phyloP scores from a whole-genome alignment of 768 basidiomycete species.

The Cyathus striatus region DNA sequence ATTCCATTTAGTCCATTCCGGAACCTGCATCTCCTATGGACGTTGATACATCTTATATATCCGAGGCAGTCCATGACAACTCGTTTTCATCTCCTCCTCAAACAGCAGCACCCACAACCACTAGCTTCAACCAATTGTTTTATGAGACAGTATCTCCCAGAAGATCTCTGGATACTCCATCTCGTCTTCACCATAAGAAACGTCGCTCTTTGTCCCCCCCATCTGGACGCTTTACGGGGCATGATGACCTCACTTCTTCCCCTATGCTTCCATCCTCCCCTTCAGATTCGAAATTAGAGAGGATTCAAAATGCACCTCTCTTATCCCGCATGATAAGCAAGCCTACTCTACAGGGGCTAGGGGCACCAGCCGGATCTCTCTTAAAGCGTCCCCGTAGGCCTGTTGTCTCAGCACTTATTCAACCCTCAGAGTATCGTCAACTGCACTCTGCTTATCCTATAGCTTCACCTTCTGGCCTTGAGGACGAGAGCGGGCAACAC shows the following conservation, averaged over 20 bases:
- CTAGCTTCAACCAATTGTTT: conserved; percentile 57
- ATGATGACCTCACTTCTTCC: conserved; percentile 41
- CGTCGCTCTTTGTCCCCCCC: conserved; percentile 60
- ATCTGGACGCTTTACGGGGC: conserved; percentile 26
- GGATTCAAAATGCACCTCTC: conserved; percentile 45
- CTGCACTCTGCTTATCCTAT: conserved; percentile 39
- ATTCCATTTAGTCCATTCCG: conserved; percentile 32
- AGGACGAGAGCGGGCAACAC: conserved; percentile 22
- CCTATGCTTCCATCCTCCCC: conserved; percentile 52
- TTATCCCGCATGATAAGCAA: conserved; percentile 36
- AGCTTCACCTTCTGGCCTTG: conserved; percentile 21
- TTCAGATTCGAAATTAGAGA: conserved; percentile 40
- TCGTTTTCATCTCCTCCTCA: conserved; percentile 31
- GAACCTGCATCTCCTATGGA: conserved; percentile 62
- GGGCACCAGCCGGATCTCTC: conserved; percentile 46
- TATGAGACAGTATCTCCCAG: conserved; percentile 51
- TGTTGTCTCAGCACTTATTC: conserved; percentile 58
- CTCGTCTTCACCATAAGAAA: conserved; percentile 40
- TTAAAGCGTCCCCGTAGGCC: conserved; percentile 63
- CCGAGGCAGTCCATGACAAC: conserved; percentile 20
- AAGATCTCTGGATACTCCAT: conserved; percentile 39
- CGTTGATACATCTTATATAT: conserved; percentile 55
- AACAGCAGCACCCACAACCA: conserved; percentile 48
- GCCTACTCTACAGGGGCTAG: conserved; percentile 48
- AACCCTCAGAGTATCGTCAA: conserved; percentile 34